Base-by-base conservation (phyloP, 371 early-diverging fungal species). In the Agmasoma carcini region DNA sequence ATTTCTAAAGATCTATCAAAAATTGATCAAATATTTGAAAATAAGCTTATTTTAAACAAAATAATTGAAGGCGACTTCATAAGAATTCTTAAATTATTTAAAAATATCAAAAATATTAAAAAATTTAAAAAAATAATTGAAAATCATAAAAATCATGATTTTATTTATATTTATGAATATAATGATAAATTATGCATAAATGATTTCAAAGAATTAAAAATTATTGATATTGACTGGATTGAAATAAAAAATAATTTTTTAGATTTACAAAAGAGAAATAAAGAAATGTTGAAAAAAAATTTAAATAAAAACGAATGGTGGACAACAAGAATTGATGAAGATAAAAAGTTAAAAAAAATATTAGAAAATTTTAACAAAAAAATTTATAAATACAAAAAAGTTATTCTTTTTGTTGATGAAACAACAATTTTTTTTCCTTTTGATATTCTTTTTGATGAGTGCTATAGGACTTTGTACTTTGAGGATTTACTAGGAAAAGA, bases 141-240 rank as follows among this genome's bases (percentile, higher is more conserved):
- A n/a, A 14, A 19, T 1, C 27, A 30, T 25, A 20, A 2, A 25
- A 29, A n/a, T 15, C 39, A 12, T n/a, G 25, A 19, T 5, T 36
- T 53, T n/a, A 23, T 53, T n/a, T 53, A 36, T n/a, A 22, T 53
- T 0, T 53, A 53, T 20, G 29, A 19, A 9, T 38, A 38, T 26
- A 40, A 53, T 25, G 38, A 30, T 30, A 23, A 23, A 5, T 23
- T 45, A 27, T 58, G 19, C 11, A 48, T 37, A 23, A 57, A 34
- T 30, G 41, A 37, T 19, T 55, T 44, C 22, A 26, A 19, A 20
- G 31, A 26, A 20, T 17, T 55, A 29, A 2, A 30, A 3, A 27
- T 30, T 31, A 29, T 45, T 19, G 19, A 43, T 6, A 29, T n/a
- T 12, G 45, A 23, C 23, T 55, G 40, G n/a, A 30, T 2, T 17